A percentile compares a stretch with the other conserved stretches of the same genome.
phyloP scores from a whole-genome alignment of 164 flowering plant genomes.

The Sedum album region DNA sequence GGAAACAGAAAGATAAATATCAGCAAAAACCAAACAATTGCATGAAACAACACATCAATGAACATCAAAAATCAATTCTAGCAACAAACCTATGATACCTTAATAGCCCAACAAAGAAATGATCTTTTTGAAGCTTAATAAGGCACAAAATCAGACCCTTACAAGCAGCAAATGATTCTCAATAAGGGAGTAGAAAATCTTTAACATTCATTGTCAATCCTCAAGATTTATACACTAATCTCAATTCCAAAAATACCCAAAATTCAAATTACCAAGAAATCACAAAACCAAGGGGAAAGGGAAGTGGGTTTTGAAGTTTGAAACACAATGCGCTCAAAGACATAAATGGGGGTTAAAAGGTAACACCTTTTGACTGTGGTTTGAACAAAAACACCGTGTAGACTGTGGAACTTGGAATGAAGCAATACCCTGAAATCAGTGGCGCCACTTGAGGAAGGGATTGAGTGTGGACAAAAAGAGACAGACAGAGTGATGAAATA shows the following conservation, averaged over 20 bases:
- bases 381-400: neutral
- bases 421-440: too few relatives aligned
- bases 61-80: too few relatives aligned
- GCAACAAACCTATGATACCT: neutral
- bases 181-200: neutral
- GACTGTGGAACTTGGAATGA: neutral
- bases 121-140: neutral
- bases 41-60: neutral
- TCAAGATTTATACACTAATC: neutral
- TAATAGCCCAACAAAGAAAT: neutral
- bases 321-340: neutral
- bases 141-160: neutral
- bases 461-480: too few relatives aligned
- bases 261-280: neutral
- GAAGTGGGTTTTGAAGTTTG: neutral
- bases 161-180: conserved; percentile 5
- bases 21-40: neutral
- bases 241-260: neutral
- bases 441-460: too few relatives aligned
- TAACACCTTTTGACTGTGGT: neutral
- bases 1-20: neutral
- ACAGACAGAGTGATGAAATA: neutral
- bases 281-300: neutral
- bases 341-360: neutral
- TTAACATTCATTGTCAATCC: neutral